Conservation (phyloP, 257 asterid genomes). For the Anisodus tanguticus region DNA sequence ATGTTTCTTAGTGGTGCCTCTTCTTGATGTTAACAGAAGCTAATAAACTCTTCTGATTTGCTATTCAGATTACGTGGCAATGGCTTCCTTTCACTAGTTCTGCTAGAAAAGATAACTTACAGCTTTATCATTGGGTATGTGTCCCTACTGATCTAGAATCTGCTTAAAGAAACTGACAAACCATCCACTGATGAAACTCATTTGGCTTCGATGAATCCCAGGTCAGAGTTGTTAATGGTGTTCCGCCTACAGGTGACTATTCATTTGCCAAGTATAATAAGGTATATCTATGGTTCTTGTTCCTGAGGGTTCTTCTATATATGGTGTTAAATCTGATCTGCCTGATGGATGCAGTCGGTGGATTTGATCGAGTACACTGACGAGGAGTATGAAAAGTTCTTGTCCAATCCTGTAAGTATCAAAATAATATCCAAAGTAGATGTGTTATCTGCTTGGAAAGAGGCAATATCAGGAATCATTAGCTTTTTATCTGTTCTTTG, state of each 20-base stretch:
- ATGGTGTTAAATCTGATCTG: constrained; percentile 25
- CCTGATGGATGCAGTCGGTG: constrained; percentile 66
- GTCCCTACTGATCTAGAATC: background rate
- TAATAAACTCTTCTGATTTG: constrained; percentile 7
- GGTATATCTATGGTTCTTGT: constrained; percentile 45
- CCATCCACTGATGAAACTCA: constrained; percentile 9
- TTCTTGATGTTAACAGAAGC: constrained; percentile 11
- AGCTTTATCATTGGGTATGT: constrained; percentile 95
- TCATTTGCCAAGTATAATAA: constrained; percentile 94
- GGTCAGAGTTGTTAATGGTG: constrained; percentile 97
- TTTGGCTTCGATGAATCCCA: constrained; percentile 33
- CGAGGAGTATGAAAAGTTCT: constrained; percentile 90
- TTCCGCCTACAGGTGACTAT: constrained; percentile 91
- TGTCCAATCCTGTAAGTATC: constrained; percentile 73
- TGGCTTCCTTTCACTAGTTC: constrained; percentile 97
- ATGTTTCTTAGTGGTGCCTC: background rate
- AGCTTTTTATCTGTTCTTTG: background rate
- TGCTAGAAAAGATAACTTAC: constrained; percentile 82
- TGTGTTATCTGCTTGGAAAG: background rate
- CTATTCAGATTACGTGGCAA: constrained; percentile 90
- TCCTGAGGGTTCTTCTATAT: constrained; percentile 29
- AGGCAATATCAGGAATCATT: constrained; percentile 10
- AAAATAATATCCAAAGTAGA: background rate
- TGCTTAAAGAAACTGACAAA: background rate
- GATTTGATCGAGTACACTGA: constrained; percentile 87